These are phyloP conservation scores for Chalciporus pseudorubinellus DNA, from an alignment of 768 basidiomycete species.

Conservation along the genomic window DNA sequence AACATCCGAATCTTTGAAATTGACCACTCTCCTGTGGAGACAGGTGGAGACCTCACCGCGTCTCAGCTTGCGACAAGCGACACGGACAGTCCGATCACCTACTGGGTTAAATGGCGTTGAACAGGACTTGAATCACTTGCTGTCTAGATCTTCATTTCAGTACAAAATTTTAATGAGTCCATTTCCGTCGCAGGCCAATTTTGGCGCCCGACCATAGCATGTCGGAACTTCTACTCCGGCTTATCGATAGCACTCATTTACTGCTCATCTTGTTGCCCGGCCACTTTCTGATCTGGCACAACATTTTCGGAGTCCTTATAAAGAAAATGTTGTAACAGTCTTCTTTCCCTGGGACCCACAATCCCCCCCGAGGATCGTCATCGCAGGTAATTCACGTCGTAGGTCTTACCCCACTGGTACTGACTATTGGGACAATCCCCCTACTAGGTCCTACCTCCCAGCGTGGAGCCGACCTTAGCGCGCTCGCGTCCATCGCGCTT, in stretches of 20 bases:
- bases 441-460: constrained; percentile 37
- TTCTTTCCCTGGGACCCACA: constrained; percentile 32
- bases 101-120: constrained; percentile 8
- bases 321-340: constrained; percentile 21
- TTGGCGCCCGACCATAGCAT: constrained; percentile 15
- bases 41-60: constrained; percentile 6
- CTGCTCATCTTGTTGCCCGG: constrained; percentile 16
- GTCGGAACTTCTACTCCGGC: constrained; percentile 27
- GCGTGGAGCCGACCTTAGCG: constrained; percentile 47
- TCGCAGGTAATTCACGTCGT: constrained; percentile 31
- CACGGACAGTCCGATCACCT: constrained; percentile 2
- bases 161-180: constrained; percentile 12
- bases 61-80: constrained; percentile 12
- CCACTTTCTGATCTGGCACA: constrained; percentile 23
- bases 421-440: constrained; percentile 10
- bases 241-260: constrained; percentile 29
- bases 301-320: constrained; percentile 28
- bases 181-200: constrained; percentile 25
- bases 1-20: constrained; percentile 1
- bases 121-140: constrained; percentile 2
- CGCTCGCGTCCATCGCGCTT: constrained; percentile 76
- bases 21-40: constrained; percentile 1
- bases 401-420: constrained; percentile 7
- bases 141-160: constrained; percentile 21
- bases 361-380: constrained; percentile 30